phyloP scores from a whole-genome alignment of 371 early-diverging fungal genomes.

The Circinella umbellata region DNA sequence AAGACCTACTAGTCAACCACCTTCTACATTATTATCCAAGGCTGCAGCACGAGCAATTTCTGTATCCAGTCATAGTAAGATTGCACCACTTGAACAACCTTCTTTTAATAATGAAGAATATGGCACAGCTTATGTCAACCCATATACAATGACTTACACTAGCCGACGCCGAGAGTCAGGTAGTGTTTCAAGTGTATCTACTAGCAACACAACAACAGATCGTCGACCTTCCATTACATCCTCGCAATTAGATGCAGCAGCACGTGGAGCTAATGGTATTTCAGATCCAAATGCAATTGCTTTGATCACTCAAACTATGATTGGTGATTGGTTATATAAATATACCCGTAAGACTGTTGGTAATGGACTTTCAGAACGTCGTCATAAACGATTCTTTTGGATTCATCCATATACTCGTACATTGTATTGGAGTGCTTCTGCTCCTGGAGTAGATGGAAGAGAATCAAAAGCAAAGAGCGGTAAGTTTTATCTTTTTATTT shows the following conservation, averaged over 20 bases:
- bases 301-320: slow-evolving; percentile 78
- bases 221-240: slow-evolving; percentile 16
- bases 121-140: slow-evolving; percentile 18
- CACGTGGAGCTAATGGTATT: slow-evolving; percentile 3
- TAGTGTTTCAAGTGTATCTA: slow-evolving; percentile 32
- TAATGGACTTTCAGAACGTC: slow-evolving; percentile 61
- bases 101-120: neutral
- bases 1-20: slow-evolving; percentile 37
- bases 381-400: slow-evolving; percentile 80
- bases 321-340: slow-evolving; percentile 77
- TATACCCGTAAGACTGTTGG: slow-evolving; percentile 67
- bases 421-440: slow-evolving; percentile 72
- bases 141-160: slow-evolving; percentile 12
- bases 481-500: slow-evolving; percentile 21
- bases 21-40: slow-evolving; percentile 24
- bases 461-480: slow-evolving; percentile 62
- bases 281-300: slow-evolving; percentile 35
- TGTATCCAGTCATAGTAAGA: neutral
- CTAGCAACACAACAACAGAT: slow-evolving; percentile 14
- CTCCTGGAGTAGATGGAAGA: slow-evolving; percentile 59
- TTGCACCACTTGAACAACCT: neutral
- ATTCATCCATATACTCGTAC: slow-evolving; percentile 81
- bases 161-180: slow-evolving; percentile 18
- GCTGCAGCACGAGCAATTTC: slow-evolving; percentile 17
- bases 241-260: slow-evolving; percentile 11